Base-by-base conservation (phyloP, 2,329 filamentous ascomycete species). In the Emydomyces testavorans region DNA sequence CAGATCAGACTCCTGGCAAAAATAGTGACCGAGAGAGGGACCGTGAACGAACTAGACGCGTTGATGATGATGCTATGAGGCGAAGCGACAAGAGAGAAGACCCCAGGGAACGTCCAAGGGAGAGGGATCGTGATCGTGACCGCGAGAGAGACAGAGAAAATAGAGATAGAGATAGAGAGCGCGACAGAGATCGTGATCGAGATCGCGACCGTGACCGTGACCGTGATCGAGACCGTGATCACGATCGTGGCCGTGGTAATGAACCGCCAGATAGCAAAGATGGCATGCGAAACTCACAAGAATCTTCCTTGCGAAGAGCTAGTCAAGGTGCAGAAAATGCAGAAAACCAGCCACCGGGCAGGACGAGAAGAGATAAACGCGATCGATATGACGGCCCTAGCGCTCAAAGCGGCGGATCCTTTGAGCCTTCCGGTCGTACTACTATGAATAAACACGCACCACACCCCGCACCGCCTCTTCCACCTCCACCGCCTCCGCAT, bases 1-100 rank as follows among this genome's bases (percentile, higher is more conserved):
- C 54, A 13, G 58, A 62, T 34, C 55, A 54, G n/a, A 50, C 50
- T 24, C 41, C 49, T 8, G 56, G 58, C 8, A 58, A 60, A 20
- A 48, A 50, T 11, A 39, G 35, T 18, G 57, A 59, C 2, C 54
- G 59, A 2, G 58, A 60, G 28, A 54, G 58, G 16, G 58, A 58
- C 7, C 57, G 59, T 18, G 56, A 59, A 2, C 54, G 59, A 36
- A 61, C 57, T 43, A 58, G 60, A 13, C 54, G 56, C 3, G 58
- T 54, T 2, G 61, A 57, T 21, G 62, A 66, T 1, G 57, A 62
- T 2, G 54, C 53, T 42, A 51, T 42, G 29, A 55, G 51, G 36
- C 51, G 56, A 6, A 57, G 57, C 24, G 58, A 56, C 37, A 62
- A 63, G 47, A 63, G 63, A 29, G 65, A 68, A 41, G 63, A 68